Conservation (phyloP, 805 yeast genomes). For the Candida schatavii region DNA sequence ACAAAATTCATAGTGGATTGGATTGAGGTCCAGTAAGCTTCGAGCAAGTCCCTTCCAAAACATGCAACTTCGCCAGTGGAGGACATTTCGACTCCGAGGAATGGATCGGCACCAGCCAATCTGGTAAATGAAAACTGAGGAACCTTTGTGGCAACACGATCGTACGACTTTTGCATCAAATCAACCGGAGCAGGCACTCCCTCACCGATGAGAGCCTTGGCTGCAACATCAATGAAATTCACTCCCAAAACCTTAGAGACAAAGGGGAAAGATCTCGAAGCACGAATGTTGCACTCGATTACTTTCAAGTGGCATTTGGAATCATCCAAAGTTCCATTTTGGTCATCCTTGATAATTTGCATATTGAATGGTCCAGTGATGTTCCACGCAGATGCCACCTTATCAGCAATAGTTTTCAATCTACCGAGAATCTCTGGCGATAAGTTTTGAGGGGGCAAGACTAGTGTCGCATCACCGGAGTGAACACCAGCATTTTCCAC, state of each 20-base stretch:
- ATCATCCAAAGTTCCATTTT: slow-evolving; percentile 54
- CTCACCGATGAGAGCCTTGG: slow-evolving; percentile 75
- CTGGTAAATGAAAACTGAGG: slow-evolving; percentile 99
- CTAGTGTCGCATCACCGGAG: slow-evolving; percentile 96
- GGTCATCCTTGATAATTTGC: slow-evolving; percentile 85
- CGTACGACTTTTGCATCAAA: slow-evolving; percentile 71
- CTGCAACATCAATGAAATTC: slow-evolving; percentile 93
- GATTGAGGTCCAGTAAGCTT: slow-evolving; percentile 97
- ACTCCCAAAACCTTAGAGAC: slow-evolving; percentile 95
- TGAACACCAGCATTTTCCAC: slow-evolving; percentile 98
- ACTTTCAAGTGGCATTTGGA: slow-evolving; percentile 74
- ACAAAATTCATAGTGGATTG: slow-evolving; percentile 97
- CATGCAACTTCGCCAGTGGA: slow-evolving; percentile 99
- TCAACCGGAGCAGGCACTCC: slow-evolving; percentile 77
- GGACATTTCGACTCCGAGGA: slow-evolving; percentile 98
- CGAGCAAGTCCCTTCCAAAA: slow-evolving; percentile 79
- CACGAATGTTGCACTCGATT: slow-evolving; percentile 97
- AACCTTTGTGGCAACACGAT: slow-evolving; percentile 93
- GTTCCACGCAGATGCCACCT: slow-evolving; percentile 91
- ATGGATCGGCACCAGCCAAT: slow-evolving; percentile 99
- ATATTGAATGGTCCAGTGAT: slow-evolving; percentile 98
- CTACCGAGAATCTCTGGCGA: slow-evolving; percentile 64
- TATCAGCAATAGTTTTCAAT: slow-evolving; percentile 84
- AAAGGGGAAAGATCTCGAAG: slow-evolving; percentile 98
- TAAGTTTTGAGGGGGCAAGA: slow-evolving; percentile 86